Conservation (phyloP, 2,329 filamentous ascomycete genomes). For the Hortaea sp. region DNA sequence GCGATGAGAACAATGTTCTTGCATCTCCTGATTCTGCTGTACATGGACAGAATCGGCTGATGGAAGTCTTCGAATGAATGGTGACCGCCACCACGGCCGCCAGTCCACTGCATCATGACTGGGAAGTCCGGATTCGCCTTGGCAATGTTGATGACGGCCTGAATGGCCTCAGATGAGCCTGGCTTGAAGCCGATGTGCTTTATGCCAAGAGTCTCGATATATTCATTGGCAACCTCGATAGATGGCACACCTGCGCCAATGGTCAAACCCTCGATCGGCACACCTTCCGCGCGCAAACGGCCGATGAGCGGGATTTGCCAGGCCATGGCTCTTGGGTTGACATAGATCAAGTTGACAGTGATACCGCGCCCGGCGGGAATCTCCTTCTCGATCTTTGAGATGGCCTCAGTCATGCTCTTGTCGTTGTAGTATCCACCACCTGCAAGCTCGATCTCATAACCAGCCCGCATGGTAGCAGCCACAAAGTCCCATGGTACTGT, state of each 20-base stretch:
- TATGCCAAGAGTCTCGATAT: conserved; percentile 82
- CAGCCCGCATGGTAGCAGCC: conserved; percentile 83
- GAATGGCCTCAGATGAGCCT: conserved; percentile 77
- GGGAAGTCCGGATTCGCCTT: conserved; percentile 91
- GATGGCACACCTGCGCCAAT: conserved; percentile 91
- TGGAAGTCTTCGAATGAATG: conserved; percentile 96
- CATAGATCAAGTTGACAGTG: conserved; percentile 82
- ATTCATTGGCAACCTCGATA: conserved; percentile 84
- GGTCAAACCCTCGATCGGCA: conserved; percentile 83
- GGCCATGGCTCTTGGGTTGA: conserved; percentile 77
- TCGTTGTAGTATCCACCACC: conserved; percentile 84
- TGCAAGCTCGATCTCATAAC: conserved; percentile 86
- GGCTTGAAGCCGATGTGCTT: conserved; percentile 96
- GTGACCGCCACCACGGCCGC: conserved; percentile 84
- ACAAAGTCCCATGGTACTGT: conserved; percentile 90
- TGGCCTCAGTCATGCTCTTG: conserved; percentile 70
- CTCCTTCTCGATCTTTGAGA: conserved; percentile 72
- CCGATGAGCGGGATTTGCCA: conserved; percentile 86
- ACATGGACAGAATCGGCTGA: conserved; percentile 83
- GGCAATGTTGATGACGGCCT: conserved; percentile 83
- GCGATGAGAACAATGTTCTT: conserved; percentile 83
- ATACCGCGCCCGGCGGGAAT: conserved; percentile 83
- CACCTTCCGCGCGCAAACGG: conserved; percentile 69
- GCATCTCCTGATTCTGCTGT: conserved; percentile 72
- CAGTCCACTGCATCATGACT: conserved; percentile 90